Conservation (phyloP, 169 alveolate genomes). For the Perkinsus marinus region DNA sequence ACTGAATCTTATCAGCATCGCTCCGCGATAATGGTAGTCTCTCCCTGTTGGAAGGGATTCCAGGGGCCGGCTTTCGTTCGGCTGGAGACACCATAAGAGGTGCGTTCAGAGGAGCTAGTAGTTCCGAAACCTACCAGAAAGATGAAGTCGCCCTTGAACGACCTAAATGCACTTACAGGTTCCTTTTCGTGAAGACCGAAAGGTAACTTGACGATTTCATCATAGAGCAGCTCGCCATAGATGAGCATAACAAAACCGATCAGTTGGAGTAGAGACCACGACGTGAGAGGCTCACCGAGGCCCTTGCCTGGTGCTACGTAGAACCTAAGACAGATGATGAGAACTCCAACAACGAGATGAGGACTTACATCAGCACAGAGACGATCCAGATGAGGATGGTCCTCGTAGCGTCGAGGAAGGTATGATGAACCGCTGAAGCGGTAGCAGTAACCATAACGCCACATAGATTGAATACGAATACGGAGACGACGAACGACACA, state of each 20-base stretch:
- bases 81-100: not conserved
- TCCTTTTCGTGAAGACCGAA: not conserved
- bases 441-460: constrained; percentile 1
- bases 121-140: not conserved
- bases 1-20: not conserved
- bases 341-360: not conserved
- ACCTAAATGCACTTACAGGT: not conserved
- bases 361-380: not conserved
- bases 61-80: not conserved
- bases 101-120: not conserved
- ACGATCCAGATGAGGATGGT: constrained; percentile 4
- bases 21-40: not conserved
- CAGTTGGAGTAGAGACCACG: not conserved
- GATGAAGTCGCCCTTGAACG: not conserved
- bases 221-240: not conserved
- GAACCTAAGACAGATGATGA: not conserved
- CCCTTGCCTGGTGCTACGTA: not conserved
- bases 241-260: not conserved
- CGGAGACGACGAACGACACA: not conserved
- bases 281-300: not conserved
- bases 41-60: not conserved
- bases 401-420: constrained; percentile 6
- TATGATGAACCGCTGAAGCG: not conserved
- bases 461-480: not conserved
- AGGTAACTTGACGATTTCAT: not conserved